These are phyloP conservation scores for Tephrocybe sp. DNA, from an alignment of 768 basidiomycete species.

Conservation along the genomic window DNA sequence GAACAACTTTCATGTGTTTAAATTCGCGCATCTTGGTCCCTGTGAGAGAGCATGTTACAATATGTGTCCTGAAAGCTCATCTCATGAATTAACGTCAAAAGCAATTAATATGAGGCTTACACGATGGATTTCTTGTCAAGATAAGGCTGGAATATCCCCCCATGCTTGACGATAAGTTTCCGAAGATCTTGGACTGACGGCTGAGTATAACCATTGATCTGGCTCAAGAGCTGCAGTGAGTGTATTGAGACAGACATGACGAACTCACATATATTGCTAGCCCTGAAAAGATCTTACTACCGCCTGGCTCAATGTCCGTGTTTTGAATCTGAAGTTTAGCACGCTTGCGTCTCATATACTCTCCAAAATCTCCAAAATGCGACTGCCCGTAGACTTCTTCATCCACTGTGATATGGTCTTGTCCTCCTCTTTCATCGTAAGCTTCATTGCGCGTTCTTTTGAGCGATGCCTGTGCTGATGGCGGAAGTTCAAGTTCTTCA, in stretches of 20 bases:
- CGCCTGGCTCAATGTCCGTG: constrained; percentile 26
- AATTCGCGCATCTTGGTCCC: constrained; percentile 89
- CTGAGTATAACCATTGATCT: constrained; percentile 90
- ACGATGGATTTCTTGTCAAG: constrained; percentile 74
- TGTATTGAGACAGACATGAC: not conserved
- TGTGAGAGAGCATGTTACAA: constrained; percentile 89
- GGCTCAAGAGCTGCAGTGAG: not conserved
- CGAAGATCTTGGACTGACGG: constrained; percentile 86
- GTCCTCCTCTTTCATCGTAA: constrained; percentile 18
- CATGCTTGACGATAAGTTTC: constrained; percentile 75
- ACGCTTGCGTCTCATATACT: constrained; percentile 90
- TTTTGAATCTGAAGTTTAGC: constrained; percentile 89
- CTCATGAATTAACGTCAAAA: not conserved
- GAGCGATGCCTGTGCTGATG: constrained; percentile 34
- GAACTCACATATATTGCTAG: constrained; percentile 76
- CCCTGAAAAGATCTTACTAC: constrained; percentile 60
- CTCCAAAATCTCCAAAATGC: constrained; percentile 78
- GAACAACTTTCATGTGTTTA: constrained; percentile 85
- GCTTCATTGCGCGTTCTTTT: constrained; percentile 36
- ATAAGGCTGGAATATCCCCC: constrained; percentile 82
- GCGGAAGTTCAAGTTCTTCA: constrained; percentile 32
- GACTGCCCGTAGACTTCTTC: constrained; percentile 69
- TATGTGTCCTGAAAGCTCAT: constrained; percentile 65
- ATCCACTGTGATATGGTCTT: constrained; percentile 24
- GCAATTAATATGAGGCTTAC: constrained; percentile 36